Percentiles rank a stretch among this genome's conserved stretches.
These are phyloP conservation scores for Tricholoma matsutake DNA, from an alignment of 768 basidiomycete genomes.

Conservation along the genomic window DNA sequence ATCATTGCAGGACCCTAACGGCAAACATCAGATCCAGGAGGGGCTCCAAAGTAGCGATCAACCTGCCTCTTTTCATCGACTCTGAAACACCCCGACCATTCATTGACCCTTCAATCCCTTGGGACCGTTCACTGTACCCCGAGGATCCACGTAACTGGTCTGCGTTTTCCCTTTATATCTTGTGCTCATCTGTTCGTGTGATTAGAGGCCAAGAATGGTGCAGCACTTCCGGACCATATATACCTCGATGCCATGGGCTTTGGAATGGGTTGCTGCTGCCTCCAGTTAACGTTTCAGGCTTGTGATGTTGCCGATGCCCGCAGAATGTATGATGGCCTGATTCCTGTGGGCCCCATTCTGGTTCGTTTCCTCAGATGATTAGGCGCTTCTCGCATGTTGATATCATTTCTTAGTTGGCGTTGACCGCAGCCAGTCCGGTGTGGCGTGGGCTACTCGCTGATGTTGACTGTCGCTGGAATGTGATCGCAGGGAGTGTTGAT, in stretches of 20 bases:
- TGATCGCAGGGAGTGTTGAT: conserved; percentile 97
- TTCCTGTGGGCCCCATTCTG: conserved; percentile 94
- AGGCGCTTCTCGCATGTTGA: conserved; percentile 6
- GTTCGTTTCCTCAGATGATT: conserved; percentile 41
- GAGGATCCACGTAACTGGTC: conserved; percentile 69
- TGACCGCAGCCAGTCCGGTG: conserved; percentile 91
- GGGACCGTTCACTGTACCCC: conserved; percentile 75
- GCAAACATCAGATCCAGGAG: conserved; percentile 90
- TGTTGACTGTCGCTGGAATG: conserved; percentile 98
- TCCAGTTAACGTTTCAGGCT: conserved; percentile 97
- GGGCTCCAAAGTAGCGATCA: conserved; percentile 93
- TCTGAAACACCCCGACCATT: conserved; percentile 84
- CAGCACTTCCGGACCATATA: conserved; percentile 86
- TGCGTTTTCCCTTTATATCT: conserved; percentile 6
- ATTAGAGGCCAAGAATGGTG: conserved; percentile 84
- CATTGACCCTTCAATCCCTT: conserved; percentile 89
- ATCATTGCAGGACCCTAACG: conserved; percentile 76
- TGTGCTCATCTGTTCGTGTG: conserved; percentile 8
- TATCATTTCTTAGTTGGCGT: conserved; percentile 61
- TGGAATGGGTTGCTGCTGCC: conserved; percentile 98
- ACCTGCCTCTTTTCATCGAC: conserved; percentile 91
- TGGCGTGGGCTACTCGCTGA: conserved; percentile 95
- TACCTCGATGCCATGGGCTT: conserved; percentile 99
- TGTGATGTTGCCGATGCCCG: conserved; percentile 92
- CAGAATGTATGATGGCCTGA: conserved; percentile 92